phyloP scores from a whole-genome alignment of 805 yeast species.

The Teunomyces atbi region DNA sequence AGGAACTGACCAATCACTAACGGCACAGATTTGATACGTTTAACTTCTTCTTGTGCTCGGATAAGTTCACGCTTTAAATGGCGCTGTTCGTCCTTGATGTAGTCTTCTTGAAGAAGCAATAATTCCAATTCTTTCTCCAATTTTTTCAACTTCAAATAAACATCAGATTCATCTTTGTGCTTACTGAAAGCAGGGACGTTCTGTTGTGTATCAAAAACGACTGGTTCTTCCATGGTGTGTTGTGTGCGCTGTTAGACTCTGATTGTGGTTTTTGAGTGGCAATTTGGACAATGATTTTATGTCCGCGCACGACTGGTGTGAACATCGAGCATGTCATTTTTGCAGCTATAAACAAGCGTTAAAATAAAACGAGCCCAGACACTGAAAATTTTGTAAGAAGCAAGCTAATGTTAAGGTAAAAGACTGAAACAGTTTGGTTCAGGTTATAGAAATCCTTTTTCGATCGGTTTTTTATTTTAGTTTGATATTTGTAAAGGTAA shows the following conservation, averaged over 20 bases:
- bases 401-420: too few species aligned
- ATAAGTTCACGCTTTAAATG: slow-evolving; percentile 91
- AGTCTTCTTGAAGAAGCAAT: slow-evolving; percentile 86
- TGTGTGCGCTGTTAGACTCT: neutral
- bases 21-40: slow-evolving; percentile 95
- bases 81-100: slow-evolving; percentile 96
- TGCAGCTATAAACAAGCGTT: neutral
- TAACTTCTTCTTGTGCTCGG: slow-evolving; percentile 98
- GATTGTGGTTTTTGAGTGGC: slow-evolving; percentile 9
- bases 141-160: slow-evolving; percentile 79
- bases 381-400: too few species aligned
- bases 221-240: slow-evolving; percentile 15
- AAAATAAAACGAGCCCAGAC: too few species aligned
- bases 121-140: slow-evolving; percentile 89
- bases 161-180: slow-evolving; percentile 52
- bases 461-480: too few species aligned
- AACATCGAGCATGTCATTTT: neutral
- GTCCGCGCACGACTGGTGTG: slow-evolving; percentile 2
- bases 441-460: too few species aligned
- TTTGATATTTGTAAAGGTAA: too few species aligned
- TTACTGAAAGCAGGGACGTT: slow-evolving; percentile 4
- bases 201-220: slow-evolving; percentile 11
- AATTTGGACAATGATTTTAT: slow-evolving; percentile 3
- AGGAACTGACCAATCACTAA: slow-evolving; percentile 96
- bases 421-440: too few species aligned